Base-by-base conservation (phyloP, 2,329 filamentous ascomycete species). In the Calonectria crousiana region DNA sequence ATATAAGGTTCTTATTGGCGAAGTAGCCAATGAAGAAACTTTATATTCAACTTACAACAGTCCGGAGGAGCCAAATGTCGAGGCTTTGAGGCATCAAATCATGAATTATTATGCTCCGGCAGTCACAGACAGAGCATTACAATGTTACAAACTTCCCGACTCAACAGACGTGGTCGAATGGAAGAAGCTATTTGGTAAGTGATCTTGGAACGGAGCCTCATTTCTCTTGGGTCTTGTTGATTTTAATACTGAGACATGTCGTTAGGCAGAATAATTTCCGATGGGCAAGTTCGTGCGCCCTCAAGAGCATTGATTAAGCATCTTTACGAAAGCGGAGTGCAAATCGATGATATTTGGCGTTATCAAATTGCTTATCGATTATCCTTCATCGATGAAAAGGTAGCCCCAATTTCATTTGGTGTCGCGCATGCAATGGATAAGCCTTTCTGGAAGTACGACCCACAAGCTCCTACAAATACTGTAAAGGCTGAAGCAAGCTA, bases 11-110 rank as follows among this genome's bases (percentile, higher is more conserved):
- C 77, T 88, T 0, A 86, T 88, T 44, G 86, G 86, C 23, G 86
- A 88, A 74, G 84, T 88, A 32, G 72, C 81, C 0, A 86, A 88
- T 71, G 86, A 88, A 66, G 85, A 88, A 62, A 86, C 84, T 0
- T 77, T 88, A 0, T 87, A 88, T 72, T 83, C 84, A 0, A 83
- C 81, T 20, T 87, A 84, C 72, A 87, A 85, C 58, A 80, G 80
- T 16, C 86, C 82, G 4, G 79, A 78, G 4, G 81, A 83, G 47
- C 76, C 80, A 10, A 82, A 80, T 16, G 10, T 85, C 1, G 81
- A 84, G 0, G 84, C 84, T 0, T 78, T 88, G 6, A 76, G 79
- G 5, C 72, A 84, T 3, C 85, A 88, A 69, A 74, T 87, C 1
- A 81, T 81, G 2, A 88, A 88, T 65, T 88, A 88, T 74, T 88